Percentiles rank a stretch among this genome's conserved stretches.
Conservation (phyloP, 2,329 filamentous ascomycete species). For the Fusarium bulbicola region DNA sequence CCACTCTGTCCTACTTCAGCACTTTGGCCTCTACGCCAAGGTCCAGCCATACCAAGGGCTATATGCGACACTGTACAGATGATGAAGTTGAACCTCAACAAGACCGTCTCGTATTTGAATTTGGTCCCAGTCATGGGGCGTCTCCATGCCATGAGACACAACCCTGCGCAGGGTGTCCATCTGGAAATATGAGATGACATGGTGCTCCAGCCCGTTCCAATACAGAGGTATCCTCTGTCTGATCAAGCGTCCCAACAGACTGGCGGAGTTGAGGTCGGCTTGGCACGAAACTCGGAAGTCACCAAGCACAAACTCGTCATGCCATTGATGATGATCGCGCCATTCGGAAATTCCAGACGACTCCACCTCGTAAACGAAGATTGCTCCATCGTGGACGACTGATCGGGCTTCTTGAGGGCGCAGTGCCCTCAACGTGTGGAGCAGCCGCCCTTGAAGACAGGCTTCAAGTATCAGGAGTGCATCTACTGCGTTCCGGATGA, state of each 20-base stretch:
- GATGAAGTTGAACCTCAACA: not conserved
- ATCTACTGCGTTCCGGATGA: not conserved
- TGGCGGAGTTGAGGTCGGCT: not conserved
- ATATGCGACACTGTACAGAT: not conserved
- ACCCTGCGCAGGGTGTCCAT: not conserved
- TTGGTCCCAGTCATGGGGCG: not conserved
- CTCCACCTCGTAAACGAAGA: not conserved
- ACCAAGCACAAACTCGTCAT: not conserved
- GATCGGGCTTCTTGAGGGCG: not conserved
- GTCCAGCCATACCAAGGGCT: not conserved
- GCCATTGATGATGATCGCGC: not conserved
- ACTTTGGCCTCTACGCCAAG: accelerated
- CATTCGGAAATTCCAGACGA: not conserved
- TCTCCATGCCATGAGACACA: accelerated
- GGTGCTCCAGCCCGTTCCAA: not conserved
- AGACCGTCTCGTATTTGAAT: not conserved
- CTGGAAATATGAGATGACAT: not conserved
- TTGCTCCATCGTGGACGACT: not conserved
- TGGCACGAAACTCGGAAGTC: not conserved
- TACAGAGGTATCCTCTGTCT: not conserved
- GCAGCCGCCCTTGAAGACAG: not conserved
- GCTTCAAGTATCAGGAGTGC: not conserved
- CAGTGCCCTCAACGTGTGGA: not conserved
- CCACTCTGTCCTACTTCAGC: not conserved
- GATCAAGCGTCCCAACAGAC: not conserved